phyloP scores from a whole-genome alignment of 2,329 filamentous ascomycete species.

The Ambrosiella xylebori region DNA sequence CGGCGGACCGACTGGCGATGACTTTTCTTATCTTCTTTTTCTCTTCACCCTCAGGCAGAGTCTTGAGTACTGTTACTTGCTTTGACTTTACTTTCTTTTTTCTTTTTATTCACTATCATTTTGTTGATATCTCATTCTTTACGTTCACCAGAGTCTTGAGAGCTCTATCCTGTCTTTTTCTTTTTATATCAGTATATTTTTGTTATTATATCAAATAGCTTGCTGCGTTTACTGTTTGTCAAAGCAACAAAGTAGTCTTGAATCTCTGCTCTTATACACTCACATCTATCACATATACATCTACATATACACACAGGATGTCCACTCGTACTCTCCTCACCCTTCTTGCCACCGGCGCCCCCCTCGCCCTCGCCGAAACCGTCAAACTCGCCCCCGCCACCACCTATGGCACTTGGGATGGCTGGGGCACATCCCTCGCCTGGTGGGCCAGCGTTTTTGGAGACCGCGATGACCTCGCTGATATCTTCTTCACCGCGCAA shows the following conservation, averaged over 20 bases:
- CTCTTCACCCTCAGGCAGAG: neutral
- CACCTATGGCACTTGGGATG: conserved; percentile 26
- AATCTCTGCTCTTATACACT: neutral
- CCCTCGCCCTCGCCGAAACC: conserved; percentile 2
- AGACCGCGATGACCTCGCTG: conserved; percentile 23
- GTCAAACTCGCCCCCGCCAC: conserved; percentile 9
- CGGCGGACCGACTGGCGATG: neutral
- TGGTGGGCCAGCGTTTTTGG: conserved; percentile 29
- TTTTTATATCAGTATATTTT: neutral
- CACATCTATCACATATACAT: neutral
- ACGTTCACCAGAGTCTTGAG: neutral
- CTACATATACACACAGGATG: neutral
- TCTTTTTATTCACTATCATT: conserved; percentile 1
- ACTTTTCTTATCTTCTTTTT: neutral
- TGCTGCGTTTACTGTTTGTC: neutral
- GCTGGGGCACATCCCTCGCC: conserved; percentile 26
- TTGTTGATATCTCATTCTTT: neutral
- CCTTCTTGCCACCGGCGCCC: conserved; percentile 6
- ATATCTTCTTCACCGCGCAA: conserved; percentile 24
- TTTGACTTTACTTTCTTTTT: conserved; percentile 2
- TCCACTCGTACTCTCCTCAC: conserved; percentile 8
- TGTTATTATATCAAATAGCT: neutral
- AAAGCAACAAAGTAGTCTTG: neutral
- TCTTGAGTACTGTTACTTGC: neutral
- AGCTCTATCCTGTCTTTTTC: conserved; percentile 1